Evolutionary conservation across 768 basidiomycete species (phyloP), one percentile per base, ranked within the genome.

Genomic region (Daedaleopsis sinensis): DNA sequence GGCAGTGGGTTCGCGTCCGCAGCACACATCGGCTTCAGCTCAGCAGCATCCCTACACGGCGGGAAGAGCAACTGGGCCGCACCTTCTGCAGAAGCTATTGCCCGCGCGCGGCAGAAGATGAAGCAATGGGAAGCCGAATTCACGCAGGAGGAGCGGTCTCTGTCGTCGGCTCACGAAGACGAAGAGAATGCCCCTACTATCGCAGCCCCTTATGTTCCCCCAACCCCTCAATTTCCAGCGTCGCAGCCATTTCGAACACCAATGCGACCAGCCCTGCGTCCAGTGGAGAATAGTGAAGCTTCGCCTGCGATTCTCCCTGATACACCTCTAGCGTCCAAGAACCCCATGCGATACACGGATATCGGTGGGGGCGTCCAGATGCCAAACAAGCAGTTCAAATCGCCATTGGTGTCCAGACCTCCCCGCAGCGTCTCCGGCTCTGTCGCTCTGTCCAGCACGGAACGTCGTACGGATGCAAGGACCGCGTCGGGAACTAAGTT

Each of bases 371-470:
- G 59, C 15, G 48, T 64, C 50, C 51, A 52, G 32, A 64, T 54
- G 19, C 67, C 64, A 62, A 63, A 61, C 44, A 70, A 66, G 52
- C 64, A 67, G 2, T 73, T 73, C 72, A 72, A 69, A 58, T 69
- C 72, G 9, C 72, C 72, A 1, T 35, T 73, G 27, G 21, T 69
- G 35, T 39, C 15, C 27, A 38, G 50, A 32, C 52, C 64, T 5
- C 13, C 57, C 15, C 43, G 52, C 48, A 15, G 36, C 42, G 37
- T 43, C 49, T 59, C 57, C 6, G 52, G 36, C 5, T 24, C 54
- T 2, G 36, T 61, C 5, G 36, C 44, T 7, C 68, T 68, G 1
- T 58, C 68, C n/a, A 73, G 69, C 48, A 66, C 69, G 0, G 57
- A 32, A 18, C 57, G 58, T 9, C 21, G 39, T 23, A 42, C 54